Evolutionary conservation across 164 flowering plant species (phyloP).

Genomic region (Paratinospora sagittata): DNA sequence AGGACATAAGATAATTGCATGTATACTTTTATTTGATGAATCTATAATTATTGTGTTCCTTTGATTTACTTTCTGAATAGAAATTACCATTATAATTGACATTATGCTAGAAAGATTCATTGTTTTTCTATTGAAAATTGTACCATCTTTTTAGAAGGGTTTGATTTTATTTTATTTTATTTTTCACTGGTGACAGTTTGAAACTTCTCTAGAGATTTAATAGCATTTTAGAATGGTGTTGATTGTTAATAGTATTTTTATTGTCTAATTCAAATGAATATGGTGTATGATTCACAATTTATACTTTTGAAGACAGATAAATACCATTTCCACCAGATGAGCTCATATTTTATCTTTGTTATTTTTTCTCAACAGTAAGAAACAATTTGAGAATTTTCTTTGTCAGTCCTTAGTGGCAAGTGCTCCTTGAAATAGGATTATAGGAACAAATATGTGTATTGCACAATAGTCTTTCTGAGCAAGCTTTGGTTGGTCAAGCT

Average conservation of each 20-base stretch:
- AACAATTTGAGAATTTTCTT: neutral
- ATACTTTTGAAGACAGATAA: neutral
- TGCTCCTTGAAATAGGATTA: neutral
- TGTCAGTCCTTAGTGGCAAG: neutral
- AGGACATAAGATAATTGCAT: neutral
- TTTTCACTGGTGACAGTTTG: too few relatives aligned
- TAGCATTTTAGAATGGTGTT: too few relatives aligned
- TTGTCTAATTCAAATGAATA: too few relatives aligned
- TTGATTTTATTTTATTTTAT: too few relatives aligned
- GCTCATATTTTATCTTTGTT: neutral
- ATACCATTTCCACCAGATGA: neutral
- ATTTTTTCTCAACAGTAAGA: neutral
- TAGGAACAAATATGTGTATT: neutral
- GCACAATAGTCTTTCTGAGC: neutral
- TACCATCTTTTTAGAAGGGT: too few relatives aligned
- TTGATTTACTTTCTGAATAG: neutral
- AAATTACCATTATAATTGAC: neutral
- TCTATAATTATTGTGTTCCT: neutral
- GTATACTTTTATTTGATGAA: neutral
- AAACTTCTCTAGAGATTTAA: too few relatives aligned
- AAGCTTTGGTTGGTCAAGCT: neutral
- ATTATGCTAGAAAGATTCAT: neutral
- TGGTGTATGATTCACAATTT: neutral
- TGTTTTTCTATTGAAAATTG: too few relatives aligned
- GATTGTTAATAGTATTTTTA: too few relatives aligned